phyloP scores from a whole-genome alignment of 164 flowering plant species.

The Chloranthus sessilifolius region DNA sequence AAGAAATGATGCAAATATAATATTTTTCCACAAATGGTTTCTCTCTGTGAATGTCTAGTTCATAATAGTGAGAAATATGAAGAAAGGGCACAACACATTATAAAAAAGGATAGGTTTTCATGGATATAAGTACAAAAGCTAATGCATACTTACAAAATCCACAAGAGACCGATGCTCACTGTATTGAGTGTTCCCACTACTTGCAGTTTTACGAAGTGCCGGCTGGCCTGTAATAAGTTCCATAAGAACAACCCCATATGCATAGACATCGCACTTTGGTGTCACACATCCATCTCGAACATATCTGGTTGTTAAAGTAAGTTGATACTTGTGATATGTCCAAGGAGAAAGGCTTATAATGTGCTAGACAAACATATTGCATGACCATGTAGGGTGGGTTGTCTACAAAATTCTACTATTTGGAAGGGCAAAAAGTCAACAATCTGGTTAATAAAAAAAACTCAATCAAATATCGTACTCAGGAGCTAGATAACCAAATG shows the following conservation, averaged over 20 bases:
- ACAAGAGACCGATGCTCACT: conserved; percentile 25
- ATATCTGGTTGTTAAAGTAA: conserved; percentile 14
- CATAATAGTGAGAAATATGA: too few relatives aligned
- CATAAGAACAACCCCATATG: conserved; percentile 31
- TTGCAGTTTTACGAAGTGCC: conserved; percentile 18
- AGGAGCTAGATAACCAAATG: conserved; percentile 40
- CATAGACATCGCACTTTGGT: conserved; percentile 30
- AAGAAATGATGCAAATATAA: background rate
- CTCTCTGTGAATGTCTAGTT: too few relatives aligned
- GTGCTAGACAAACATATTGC: background rate
- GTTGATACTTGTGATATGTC: too few relatives aligned
- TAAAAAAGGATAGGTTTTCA: too few relatives aligned
- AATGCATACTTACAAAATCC: conserved; percentile 16
- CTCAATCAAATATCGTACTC: too few relatives aligned
- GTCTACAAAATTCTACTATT: too few relatives aligned
- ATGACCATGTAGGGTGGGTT: too few relatives aligned
- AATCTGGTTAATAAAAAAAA: background rate
- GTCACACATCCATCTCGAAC: conserved; percentile 31
- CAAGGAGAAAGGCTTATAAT: background rate
- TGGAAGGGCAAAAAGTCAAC: background rate
- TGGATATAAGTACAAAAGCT: too few relatives aligned
- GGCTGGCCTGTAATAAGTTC: conserved; percentile 30
- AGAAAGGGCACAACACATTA: too few relatives aligned
- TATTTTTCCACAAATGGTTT: too few relatives aligned
- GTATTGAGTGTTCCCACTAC: conserved; percentile 13